A percentile compares a stretch with the other conserved stretches of the same genome.
Evolutionary conservation across 129 eudicot species (phyloP).

Genomic region (Flaveria robusta): DNA sequence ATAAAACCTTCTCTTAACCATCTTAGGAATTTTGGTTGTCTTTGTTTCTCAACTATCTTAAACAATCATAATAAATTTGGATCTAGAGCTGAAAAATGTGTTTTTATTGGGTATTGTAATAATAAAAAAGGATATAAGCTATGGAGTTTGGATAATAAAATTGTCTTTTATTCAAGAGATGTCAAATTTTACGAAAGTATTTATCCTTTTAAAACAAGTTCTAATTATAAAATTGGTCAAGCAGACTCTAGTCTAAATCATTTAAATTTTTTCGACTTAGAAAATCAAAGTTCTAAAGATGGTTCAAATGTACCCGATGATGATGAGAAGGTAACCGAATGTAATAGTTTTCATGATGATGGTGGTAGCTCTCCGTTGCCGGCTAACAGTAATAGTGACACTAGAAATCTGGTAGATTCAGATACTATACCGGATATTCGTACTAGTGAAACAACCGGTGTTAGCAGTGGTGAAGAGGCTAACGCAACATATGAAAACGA

Average conservation of each 20-base stretch:
- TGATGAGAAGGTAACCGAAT: background rate
- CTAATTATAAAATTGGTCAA: background rate
- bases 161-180: background rate
- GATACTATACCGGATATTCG: no score
- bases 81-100: background rate
- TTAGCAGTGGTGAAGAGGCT: no score
- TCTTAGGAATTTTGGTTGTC: no score
- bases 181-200: background rate
- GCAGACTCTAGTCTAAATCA: background rate
- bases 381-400: no score
- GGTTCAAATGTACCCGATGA: background rate
- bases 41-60: no score
- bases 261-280: background rate
- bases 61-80: background rate
- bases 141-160: background rate
- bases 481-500: no score
- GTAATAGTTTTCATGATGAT: no score
- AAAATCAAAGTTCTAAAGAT: background rate
- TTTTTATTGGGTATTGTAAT: background rate
- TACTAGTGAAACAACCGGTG: no score
- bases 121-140: background rate
- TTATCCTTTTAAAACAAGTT: background rate
- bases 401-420: no score
- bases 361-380: no score
- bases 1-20: no score